Evolutionary conservation across 2,329 filamentous ascomycete genomes (phyloP).

Genomic region (Septoria linicola): DNA sequence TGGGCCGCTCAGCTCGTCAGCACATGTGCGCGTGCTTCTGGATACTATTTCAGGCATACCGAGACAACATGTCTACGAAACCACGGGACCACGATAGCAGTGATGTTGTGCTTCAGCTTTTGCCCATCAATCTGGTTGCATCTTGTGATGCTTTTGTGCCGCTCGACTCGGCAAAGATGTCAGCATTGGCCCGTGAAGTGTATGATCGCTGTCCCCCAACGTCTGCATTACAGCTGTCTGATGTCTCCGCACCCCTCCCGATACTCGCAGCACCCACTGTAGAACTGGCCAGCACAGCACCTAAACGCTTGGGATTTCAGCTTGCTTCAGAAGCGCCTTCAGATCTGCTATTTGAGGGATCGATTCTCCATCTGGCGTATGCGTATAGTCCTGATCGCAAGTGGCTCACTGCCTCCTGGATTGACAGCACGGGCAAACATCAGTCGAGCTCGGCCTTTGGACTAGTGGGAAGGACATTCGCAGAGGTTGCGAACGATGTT

Average conservation of each 20-base stretch:
- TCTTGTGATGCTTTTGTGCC: conserved; percentile 62
- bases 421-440: conserved; percentile 70
- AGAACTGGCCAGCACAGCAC: conserved; percentile 67
- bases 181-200: conserved; percentile 61
- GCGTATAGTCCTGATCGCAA: conserved; percentile 70
- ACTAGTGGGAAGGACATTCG: conserved; percentile 60
- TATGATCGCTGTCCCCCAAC: conserved; percentile 69
- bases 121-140: conserved; percentile 67
- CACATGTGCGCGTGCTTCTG: conserved; percentile 74
- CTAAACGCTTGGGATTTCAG: conserved; percentile 74
- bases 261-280: conserved; percentile 66
- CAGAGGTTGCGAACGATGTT: conserved; percentile 69
- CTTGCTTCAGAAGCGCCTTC: conserved; percentile 65
- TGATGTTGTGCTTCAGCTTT: conserved; percentile 74
- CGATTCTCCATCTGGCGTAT: conserved; percentile 77
- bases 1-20: conserved; percentile 41
- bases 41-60: conserved; percentile 66
- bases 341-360: conserved; percentile 74
- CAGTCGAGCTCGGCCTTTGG: conserved; percentile 74
- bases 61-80: conserved; percentile 62
- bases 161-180: conserved; percentile 60
- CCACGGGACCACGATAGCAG: conserved; percentile 49
- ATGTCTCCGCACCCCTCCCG: conserved; percentile 39
- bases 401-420: conserved; percentile 81
- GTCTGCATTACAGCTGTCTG: conserved; percentile 34